These are phyloP conservation scores for Basidiobolus meristosporus DNA, from an alignment of 371 early-diverging fungal genomes.

Conservation along the genomic window DNA sequence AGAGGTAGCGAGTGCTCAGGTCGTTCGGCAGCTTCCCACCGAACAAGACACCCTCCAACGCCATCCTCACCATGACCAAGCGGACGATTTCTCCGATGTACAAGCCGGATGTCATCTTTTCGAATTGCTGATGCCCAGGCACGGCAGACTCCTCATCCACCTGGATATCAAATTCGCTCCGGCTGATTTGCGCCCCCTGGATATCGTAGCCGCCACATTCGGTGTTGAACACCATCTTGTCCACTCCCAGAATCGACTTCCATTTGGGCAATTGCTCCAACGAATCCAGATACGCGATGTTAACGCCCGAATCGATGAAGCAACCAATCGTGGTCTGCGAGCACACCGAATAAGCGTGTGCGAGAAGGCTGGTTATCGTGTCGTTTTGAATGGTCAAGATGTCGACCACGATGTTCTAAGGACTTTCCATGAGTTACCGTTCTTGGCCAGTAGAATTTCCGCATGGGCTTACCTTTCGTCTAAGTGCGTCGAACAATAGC, in stretches of 20 bases:
- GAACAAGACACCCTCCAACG: too few relatives aligned
- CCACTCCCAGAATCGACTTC: constrained; percentile 14
- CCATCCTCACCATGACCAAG: constrained; percentile 37
- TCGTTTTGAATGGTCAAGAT: constrained; percentile 88
- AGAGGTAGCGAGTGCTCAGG: too few relatives aligned
- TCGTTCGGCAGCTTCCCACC: too few relatives aligned
- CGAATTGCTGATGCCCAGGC: constrained; percentile 67
- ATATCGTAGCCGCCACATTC: too few relatives aligned
- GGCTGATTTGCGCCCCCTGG: constrained; percentile 50
- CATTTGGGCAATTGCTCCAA: constrained; percentile 46
- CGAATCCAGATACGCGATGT: constrained; percentile 71
- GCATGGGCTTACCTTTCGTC: too few relatives aligned
- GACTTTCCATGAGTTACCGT: too few relatives aligned
- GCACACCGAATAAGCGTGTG: constrained; percentile 70
- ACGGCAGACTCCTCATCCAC: constrained; percentile 56
- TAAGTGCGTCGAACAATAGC: constrained; percentile 56
- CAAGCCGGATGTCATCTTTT: constrained; percentile 84
- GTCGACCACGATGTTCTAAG: constrained; percentile 40
- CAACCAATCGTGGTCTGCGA: constrained; percentile 72
- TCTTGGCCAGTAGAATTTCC: too few relatives aligned
- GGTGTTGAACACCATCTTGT: constrained; percentile 75
- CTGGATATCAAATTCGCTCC: constrained; percentile 63
- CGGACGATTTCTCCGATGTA: constrained; percentile 82
- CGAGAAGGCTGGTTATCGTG: constrained; percentile 77
- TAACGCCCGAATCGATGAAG: constrained; percentile 87